These are phyloP conservation scores for Coelastrella sp. DNA, from an alignment of 139 green algal genomes.

Conservation along the genomic window DNA sequence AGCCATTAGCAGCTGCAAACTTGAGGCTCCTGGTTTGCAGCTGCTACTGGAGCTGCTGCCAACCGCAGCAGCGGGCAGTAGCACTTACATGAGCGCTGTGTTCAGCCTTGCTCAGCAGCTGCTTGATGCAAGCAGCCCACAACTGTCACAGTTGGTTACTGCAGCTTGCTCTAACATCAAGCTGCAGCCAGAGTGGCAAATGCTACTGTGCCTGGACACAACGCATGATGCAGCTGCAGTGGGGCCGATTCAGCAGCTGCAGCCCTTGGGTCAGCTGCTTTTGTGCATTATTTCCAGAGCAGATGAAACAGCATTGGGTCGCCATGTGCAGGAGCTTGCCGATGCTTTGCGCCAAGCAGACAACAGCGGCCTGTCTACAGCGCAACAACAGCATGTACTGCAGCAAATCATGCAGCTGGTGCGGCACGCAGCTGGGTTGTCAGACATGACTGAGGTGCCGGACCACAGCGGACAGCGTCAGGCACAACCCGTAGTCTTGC, in stretches of 20 bases:
- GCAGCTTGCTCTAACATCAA: background rate
- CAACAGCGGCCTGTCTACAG: background rate
- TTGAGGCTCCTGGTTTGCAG: background rate
- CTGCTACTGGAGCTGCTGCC: constrained; percentile 9
- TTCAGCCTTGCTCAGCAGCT: constrained; percentile 15
- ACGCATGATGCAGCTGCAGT: too few species aligned
- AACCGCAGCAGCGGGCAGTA: background rate
- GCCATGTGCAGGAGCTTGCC: background rate
- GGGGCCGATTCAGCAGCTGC: too few species aligned
- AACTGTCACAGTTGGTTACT: background rate
- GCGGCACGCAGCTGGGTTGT: too few species aligned
- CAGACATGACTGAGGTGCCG: too few species aligned
- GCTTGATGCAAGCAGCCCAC: background rate
- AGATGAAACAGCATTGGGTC: background rate
- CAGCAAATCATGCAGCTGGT: constrained; percentile 8
- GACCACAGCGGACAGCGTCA: too few species aligned
- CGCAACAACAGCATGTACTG: background rate
- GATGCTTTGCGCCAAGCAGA: background rate
- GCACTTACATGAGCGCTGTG: background rate
- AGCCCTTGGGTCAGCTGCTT: background rate
- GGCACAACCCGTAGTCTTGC: too few species aligned
- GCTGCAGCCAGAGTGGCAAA: background rate
- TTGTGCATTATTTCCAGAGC: background rate
- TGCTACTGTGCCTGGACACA: too few species aligned
- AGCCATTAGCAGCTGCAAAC: background rate